Base-by-base conservation (phyloP, 2,329 filamentous ascomycete species). In the Colletotrichum agaves region DNA sequence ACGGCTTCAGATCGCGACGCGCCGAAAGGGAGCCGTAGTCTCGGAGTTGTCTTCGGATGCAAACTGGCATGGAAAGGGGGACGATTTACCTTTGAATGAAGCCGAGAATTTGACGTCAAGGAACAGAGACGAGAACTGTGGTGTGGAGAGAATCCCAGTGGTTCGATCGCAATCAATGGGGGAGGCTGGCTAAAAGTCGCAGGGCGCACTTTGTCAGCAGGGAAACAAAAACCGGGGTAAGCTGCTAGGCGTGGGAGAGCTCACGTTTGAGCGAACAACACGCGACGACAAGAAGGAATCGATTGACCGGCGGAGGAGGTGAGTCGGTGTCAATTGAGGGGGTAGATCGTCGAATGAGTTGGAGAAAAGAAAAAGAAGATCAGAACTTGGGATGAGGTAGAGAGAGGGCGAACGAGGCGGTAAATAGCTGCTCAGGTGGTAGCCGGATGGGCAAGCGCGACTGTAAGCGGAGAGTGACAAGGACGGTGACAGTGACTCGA, bases 371-470 rank as follows among this genome's bases (percentile, higher is more conserved):
- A 52, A 61, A 46, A 37, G 41, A 63, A 53, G 33, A 12, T 12
- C 19, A 12, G 31, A 53, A 46, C 44, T 27, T 11, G 35, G 5
- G 31, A 15, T 6, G 12, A 12, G 27, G 52, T 10, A 3, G 21
- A 43, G 19, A 3, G 23, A 63, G 58, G 19, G 43, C 21, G 63
- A 49, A 59, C 31, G 58, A 66, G 49, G 63, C 19, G 10, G 47
- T 56, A 66, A 61, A 68, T 68, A 61, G 64, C 50, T 67, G 37
- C 15, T 59, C 52, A 33, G 53, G 63, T 49, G 47, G 63, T 61
- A 37, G 27, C 37, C 44, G 11, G 55, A 64, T 60, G 17, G 23
- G 17, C 44, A 37, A 27, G 37, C 41, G 37, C 35, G 27, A 31
- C 47, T 17, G 35, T 5, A 37, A 46, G 52, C 11, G 12, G 13